Percentiles rank a stretch among this genome's conserved stretches.
Evolutionary conservation across 2,329 filamentous ascomycete species (phyloP).

Genomic region (Ophiosphaerella korrae): DNA sequence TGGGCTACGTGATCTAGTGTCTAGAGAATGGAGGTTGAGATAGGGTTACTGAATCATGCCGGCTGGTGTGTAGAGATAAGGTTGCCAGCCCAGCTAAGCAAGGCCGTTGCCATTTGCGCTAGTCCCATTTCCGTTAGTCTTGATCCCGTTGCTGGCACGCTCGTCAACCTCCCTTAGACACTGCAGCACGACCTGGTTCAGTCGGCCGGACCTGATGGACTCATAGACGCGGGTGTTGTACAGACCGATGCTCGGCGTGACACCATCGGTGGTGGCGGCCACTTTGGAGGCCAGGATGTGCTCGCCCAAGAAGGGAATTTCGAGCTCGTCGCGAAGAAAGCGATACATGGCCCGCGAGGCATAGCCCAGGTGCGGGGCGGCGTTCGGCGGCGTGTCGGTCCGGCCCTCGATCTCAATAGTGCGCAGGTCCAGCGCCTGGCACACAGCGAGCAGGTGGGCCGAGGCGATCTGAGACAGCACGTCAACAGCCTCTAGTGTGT

Average conservation of each 20-base stretch:
- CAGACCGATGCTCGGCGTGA: background rate
- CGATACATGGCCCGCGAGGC: constrained; percentile 13
- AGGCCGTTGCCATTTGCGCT: background rate
- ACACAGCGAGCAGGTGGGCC: constrained; percentile 59
- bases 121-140: background rate
- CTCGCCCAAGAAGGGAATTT: constrained; percentile 19
- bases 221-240: constrained; percentile 1
- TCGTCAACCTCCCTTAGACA: background rate
- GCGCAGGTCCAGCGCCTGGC: constrained; percentile 63
- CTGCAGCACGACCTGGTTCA: background rate
- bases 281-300: constrained; percentile 9
- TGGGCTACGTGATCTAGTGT: too few species aligned
- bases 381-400: constrained; percentile 13
- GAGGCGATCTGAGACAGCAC: constrained; percentile 62
- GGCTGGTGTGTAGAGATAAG: too few species aligned
- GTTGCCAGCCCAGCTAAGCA: too few species aligned
- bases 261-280: background rate
- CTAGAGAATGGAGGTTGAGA: too few species aligned
- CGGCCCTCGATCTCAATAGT: constrained; percentile 19
- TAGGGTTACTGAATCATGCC: too few species aligned
- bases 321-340: constrained; percentile 14
- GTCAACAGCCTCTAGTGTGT: constrained; percentile 62
- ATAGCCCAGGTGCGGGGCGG: constrained; percentile 15
- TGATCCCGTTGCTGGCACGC: too few species aligned
- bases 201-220: background rate